A percentile compares a stretch with the other conserved stretches of the same genome.
Conservation (phyloP, 306 rosid species). For the Prunus mongolica region DNA sequence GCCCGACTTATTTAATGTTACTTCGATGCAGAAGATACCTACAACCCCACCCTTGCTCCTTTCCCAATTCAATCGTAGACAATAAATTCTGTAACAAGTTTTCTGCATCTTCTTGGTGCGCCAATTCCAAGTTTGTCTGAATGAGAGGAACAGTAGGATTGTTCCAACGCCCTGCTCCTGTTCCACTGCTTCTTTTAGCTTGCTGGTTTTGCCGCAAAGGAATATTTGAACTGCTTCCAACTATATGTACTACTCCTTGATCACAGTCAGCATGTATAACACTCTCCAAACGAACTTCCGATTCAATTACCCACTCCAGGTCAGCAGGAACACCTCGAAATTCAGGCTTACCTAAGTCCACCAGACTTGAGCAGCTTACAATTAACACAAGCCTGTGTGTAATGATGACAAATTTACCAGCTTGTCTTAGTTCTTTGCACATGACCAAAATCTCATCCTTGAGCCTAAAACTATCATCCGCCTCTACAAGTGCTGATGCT, state of each 20-base stretch:
- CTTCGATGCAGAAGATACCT: conserved; percentile 69
- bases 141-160: conserved; percentile 77
- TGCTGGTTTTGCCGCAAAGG: conserved; percentile 48
- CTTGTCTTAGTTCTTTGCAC: conserved; percentile 82
- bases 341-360: conserved; percentile 69
- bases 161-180: conserved; percentile 47
- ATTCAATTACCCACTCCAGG: conserved; percentile 66
- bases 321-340: conserved; percentile 68
- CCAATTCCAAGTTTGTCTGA: conserved; percentile 73
- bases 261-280: conserved; percentile 61
- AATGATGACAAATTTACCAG: conserved; percentile 70
- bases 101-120: conserved; percentile 50
- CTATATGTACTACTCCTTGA: conserved; percentile 63
- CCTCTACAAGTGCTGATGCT: conserved; percentile 60
- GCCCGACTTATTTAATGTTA: conserved; percentile 35
- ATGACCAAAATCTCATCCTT: conserved; percentile 62
- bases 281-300: conserved; percentile 72
- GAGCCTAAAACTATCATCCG: conserved; percentile 54
- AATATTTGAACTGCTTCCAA: conserved; percentile 74
- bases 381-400: conserved; percentile 58
- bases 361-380: conserved; percentile 56
- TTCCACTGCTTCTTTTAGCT: conserved; percentile 43
- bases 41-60: conserved; percentile 66
- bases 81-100: conserved; percentile 51
- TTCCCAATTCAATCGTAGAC: conserved; percentile 54